Base-by-base conservation (phyloP, 352 stramenopile genomes). In the Phytophthora hibernalis region DNA sequence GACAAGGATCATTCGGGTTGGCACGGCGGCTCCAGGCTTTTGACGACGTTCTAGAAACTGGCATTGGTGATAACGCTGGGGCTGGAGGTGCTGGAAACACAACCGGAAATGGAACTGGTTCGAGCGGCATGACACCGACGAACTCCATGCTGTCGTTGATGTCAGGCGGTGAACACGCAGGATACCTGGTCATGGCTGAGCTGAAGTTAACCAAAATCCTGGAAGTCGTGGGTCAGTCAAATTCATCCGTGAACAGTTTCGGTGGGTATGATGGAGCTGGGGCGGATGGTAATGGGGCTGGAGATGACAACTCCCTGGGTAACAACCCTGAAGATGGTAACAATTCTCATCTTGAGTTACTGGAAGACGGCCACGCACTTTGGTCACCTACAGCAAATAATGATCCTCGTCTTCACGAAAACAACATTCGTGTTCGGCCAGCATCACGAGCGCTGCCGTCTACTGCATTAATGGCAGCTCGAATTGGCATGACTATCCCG, bases 171-270 rank as follows among this genome's bases (percentile, higher is more conserved):
- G 79, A 90, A n/a, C 71, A 90, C 44, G 74, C 77, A 47, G 83
- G 89, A 12, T 81, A 80, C 31, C 49, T 93, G 12, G 65, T 79
- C 2, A 61, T 87, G 5, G 83, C 83, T 0, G 85, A 94, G 60
- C 63, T 90, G n/a, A 94, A 94, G 37, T 63, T 94, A 4, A 83
- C 79, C 12, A 92, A 89, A 69, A 90, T 94, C 42, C 54, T 94
- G 2, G 85, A 94, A 55, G 66, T 92, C 35, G 59, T 94, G 28
- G 81, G 85, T n/a, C 85, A 94, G 64, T 83, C 90, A 18, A 92
- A 66, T 61, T 80, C 65, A 7, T 82, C 82, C 0, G 72, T 82
- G 15, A 89, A 80, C 35, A 75, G 73, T 28, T 94, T 94, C 58
- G 77, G 77, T 48, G 68, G 49, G 2, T 82, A 72, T 38, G 76